Conservation (phyloP, 2,329 filamentous ascomycete genomes). For the Hypoxylon sp. region DNA sequence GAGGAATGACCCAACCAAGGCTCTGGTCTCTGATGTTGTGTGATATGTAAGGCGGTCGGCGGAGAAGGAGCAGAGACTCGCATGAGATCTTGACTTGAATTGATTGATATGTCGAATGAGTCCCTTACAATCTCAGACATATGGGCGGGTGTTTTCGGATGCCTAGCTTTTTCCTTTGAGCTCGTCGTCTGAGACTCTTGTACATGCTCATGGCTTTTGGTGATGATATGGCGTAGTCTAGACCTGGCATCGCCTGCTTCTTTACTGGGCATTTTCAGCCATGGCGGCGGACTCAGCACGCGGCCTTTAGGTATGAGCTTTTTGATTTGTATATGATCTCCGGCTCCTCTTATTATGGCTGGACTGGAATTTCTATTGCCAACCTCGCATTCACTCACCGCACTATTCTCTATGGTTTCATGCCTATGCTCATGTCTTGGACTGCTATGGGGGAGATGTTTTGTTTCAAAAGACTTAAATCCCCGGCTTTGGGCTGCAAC, state of each 20-base stretch:
- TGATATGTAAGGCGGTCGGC: slow-evolving; percentile 42
- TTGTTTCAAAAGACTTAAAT: neutral
- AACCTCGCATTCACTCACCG: neutral
- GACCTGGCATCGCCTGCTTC: slow-evolving; percentile 45
- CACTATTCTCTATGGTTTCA: neutral
- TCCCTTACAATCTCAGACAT: slow-evolving; percentile 3
- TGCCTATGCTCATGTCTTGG: neutral
- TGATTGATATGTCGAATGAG: slow-evolving; percentile 9
- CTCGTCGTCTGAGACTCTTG: slow-evolving; percentile 19
- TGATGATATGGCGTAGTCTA: slow-evolving; percentile 47
- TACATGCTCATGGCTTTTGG: slow-evolving; percentile 31
- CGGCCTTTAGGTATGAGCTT: slow-evolving; percentile 39
- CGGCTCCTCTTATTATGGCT: slow-evolving; percentile 3
- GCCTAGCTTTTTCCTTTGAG: slow-evolving; percentile 6
- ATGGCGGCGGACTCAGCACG: slow-evolving; percentile 50
- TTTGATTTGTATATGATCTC: slow-evolving; percentile 15
- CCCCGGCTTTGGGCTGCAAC: neutral
- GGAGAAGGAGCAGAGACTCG: slow-evolving; percentile 42
- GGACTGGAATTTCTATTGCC: neutral
- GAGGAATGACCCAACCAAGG: slow-evolving; percentile 34
- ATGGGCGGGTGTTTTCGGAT: slow-evolving; percentile 14
- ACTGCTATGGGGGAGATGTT: neutral
- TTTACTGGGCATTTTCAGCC: slow-evolving; percentile 51
- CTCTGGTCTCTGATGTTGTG: slow-evolving; percentile 42
- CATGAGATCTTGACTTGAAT: slow-evolving; percentile 21